Conservation (phyloP, 176 grass and related monocot species). For the Paspalum notatum region DNA sequence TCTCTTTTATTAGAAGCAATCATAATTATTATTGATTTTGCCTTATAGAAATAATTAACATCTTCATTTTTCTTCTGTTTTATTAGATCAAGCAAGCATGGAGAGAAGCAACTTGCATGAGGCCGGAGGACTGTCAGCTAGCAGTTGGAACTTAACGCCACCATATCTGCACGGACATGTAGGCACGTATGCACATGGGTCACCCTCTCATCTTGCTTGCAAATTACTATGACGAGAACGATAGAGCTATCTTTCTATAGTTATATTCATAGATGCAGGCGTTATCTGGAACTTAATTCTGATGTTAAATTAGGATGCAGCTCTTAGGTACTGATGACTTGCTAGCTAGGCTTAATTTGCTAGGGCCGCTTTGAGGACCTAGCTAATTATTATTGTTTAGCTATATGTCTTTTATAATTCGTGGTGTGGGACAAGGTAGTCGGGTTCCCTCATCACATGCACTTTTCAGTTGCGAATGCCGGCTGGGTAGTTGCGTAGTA, state of each 20-base stretch:
- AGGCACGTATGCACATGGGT: not conserved
- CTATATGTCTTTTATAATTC: constrained; percentile 16
- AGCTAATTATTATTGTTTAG: constrained; percentile 20
- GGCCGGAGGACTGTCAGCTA: not conserved
- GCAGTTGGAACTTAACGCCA: not conserved
- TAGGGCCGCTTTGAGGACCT: not conserved
- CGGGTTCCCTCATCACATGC: constrained; percentile 43
- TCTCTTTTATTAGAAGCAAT: not conserved
- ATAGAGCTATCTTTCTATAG: not conserved
- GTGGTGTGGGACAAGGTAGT: constrained; percentile 6
- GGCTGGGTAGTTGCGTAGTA: constrained; percentile 27
- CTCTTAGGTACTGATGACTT: not conserved
- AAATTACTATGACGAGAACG: not conserved
- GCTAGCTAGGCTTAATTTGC: constrained; percentile 4
- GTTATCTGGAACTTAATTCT: constrained; percentile 18
- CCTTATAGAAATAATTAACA: not conserved
- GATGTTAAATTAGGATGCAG: not conserved
- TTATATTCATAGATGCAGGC: not conserved
- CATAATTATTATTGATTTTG: too few relatives aligned
- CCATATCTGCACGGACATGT: not conserved
- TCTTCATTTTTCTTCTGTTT: too few relatives aligned
- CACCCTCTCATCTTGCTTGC: not conserved
- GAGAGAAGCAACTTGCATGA: not conserved
- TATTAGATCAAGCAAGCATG: not conserved
- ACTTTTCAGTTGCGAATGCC: constrained; percentile 38